Evolutionary conservation across 1,139 yeast species (phyloP), one percentile per base, ranked within the genome.

Genomic region (Lodderomyces elongisporus): DNA sequence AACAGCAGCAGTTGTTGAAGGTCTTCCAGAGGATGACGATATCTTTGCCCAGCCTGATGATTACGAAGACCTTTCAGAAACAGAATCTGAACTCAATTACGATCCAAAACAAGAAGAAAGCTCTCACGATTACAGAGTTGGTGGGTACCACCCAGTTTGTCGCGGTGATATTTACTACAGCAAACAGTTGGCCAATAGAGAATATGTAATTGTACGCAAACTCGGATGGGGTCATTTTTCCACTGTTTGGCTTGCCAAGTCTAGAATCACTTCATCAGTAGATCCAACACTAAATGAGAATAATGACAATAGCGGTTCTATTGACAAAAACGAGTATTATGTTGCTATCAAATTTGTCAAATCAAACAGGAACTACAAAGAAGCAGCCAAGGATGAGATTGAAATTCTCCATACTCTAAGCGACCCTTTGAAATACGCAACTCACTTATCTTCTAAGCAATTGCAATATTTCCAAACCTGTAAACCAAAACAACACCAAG

Each of bases 221-320:
- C 49, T 66, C 12, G 95, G 95, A 5, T 85, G 95, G 94, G 95
- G 95, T 29, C 94, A 85, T 54, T 85, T 85, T 50, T 78, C 88
- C 22, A 85, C 95, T 2, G 95, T 85, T 22, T 85, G 95, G 95
- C 64, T 85, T 17, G 91, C 93, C 6, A 54, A 65, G 31, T 60
- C 60, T 33, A 53, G 60, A 43, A 60, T 52, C 41, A 57, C 53
- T 6, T 12, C 24, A 5, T n/a, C n/a, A n/a, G n/a, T n/a, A n/a
- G n/a, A n/a, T n/a, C n/a, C n/a, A n/a, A 18, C 20, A n/a, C 24
- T 17, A 7, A 28, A 20, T 13, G 21, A 6, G 10, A 14, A 17
- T 7, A 35, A 53, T 31, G 3, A 26, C 30, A 14, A 32, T 40
- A 14, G 23, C 18, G n/a, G 15, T 17, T 14, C 12, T 10, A 17